Percentiles rank a stretch among this genome's conserved stretches.
These are phyloP conservation scores for Sarocladiaceae sp. DNA, from an alignment of 2,329 filamentous ascomycete species.

Conservation along the genomic window DNA sequence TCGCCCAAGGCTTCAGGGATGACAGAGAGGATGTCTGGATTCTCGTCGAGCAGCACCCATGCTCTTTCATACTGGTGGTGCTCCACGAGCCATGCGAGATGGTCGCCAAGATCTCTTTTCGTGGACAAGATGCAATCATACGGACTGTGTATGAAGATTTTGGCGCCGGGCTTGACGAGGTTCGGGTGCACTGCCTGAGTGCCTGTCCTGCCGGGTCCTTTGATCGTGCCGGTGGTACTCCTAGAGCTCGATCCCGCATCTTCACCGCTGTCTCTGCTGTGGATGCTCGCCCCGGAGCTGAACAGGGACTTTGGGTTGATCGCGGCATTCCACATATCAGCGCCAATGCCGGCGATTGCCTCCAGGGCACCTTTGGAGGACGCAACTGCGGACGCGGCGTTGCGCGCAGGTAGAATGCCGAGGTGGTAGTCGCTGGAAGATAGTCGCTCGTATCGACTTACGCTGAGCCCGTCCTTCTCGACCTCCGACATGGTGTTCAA, in stretches of 20 bases:
- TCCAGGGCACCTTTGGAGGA: slow-evolving; percentile 73
- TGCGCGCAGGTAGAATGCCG: slow-evolving; percentile 71
- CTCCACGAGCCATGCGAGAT: slow-evolving; percentile 80
- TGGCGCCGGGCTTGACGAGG: slow-evolving; percentile 51
- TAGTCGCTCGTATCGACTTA: slow-evolving; percentile 82
- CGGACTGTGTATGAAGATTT: slow-evolving; percentile 93
- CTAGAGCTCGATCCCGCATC: slow-evolving; percentile 45
- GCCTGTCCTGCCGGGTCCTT: slow-evolving; percentile 19
- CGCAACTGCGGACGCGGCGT: slow-evolving; percentile 58
- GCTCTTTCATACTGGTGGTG: slow-evolving; percentile 77
- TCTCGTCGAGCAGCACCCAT: slow-evolving; percentile 84
- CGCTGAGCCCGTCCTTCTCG: slow-evolving; percentile 78
- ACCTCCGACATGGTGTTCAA: slow-evolving; percentile 81
- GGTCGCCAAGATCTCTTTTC: slow-evolving; percentile 80
- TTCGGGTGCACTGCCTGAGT: slow-evolving; percentile 44
- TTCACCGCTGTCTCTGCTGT: slow-evolving; percentile 57
- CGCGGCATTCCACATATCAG: slow-evolving; percentile 85
- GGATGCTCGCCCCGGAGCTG: slow-evolving; percentile 77
- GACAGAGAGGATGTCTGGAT: slow-evolving; percentile 66
- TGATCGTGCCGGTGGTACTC: slow-evolving; percentile 28
- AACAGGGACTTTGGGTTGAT: slow-evolving; percentile 85
- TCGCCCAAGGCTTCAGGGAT: slow-evolving; percentile 36
- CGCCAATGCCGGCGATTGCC: slow-evolving; percentile 65
- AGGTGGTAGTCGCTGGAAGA: slow-evolving; percentile 91
- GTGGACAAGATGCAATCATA: slow-evolving; percentile 95